These are phyloP conservation scores for Phytophthora hybrid DNA, from an alignment of 352 stramenopile genomes.

Conservation along the genomic window DNA sequence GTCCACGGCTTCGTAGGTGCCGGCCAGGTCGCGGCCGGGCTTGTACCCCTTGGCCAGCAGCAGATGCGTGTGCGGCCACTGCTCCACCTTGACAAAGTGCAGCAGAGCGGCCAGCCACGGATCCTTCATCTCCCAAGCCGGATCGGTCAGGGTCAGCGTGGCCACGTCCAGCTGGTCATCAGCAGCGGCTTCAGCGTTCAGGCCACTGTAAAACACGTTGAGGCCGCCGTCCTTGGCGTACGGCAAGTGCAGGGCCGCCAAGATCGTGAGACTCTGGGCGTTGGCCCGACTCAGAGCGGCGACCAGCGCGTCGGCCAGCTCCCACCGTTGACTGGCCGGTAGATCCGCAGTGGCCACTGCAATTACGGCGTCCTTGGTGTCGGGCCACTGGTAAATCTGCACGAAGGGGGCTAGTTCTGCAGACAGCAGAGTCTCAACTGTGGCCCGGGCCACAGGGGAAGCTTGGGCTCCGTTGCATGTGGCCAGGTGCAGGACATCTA, in stretches of 20 bases:
- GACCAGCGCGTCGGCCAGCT: slow-evolving; percentile 56
- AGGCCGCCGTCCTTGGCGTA: slow-evolving; percentile 54
- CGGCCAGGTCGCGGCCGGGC: slow-evolving; percentile 55
- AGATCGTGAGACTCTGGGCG: slow-evolving; percentile 52
- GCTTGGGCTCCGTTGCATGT: slow-evolving; percentile 24
- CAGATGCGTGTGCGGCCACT: slow-evolving; percentile 55
- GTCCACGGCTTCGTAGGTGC: slow-evolving; percentile 60
- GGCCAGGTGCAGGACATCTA: slow-evolving; percentile 52
- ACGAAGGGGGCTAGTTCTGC: slow-evolving; percentile 23
- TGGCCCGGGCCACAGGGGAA: slow-evolving; percentile 8
- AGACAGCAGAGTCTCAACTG: slow-evolving; percentile 19
- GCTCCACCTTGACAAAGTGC: slow-evolving; percentile 64
- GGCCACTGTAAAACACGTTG: slow-evolving; percentile 54
- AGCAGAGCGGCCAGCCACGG: slow-evolving; percentile 58
- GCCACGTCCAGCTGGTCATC: slow-evolving; percentile 6
- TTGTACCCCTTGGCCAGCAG: slow-evolving; percentile 74
- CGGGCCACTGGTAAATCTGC: slow-evolving; percentile 25
- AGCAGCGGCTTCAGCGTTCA: slow-evolving; percentile 25
- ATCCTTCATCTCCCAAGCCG: slow-evolving; percentile 64
- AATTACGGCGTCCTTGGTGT: slow-evolving; percentile 42
- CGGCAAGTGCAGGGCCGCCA: slow-evolving; percentile 66
- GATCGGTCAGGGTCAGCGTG: slow-evolving; percentile 35
- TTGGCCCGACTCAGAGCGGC: slow-evolving; percentile 42
- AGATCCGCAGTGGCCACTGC: slow-evolving; percentile 45
- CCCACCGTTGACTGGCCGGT: slow-evolving; percentile 41